Conservation (phyloP, 2,329 filamentous ascomycete species). For the Camillea tinctor region DNA sequence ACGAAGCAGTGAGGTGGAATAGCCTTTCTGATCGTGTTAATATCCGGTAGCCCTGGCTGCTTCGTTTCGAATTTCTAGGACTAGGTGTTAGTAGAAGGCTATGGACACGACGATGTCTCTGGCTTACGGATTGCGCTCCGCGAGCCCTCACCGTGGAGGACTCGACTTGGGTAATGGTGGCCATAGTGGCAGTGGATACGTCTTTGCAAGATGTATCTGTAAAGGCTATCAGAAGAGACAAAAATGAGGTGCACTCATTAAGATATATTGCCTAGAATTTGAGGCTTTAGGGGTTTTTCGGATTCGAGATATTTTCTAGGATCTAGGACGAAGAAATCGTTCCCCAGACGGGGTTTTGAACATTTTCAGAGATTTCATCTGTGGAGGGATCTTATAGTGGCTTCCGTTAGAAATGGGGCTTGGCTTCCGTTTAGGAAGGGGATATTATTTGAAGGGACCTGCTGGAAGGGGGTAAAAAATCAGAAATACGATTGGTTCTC, state of each 20-base stretch:
- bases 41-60: conserved; percentile 40
- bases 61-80: conserved; percentile 14
- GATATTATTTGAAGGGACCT: too few relatives aligned
- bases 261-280: too few relatives aligned
- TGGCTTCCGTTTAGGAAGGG: too few relatives aligned
- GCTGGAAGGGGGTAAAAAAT: too few relatives aligned
- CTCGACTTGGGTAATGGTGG: conserved; percentile 22
- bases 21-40: conserved; percentile 48
- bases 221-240: neutral
- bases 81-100: conserved; percentile 1
- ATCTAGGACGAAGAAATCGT: neutral
- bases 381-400: neutral
- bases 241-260: neutral
- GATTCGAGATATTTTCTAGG: too few relatives aligned
- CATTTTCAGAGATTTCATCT: neutral
- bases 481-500: too few relatives aligned
- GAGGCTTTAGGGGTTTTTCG: too few relatives aligned
- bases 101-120: neutral
- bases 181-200: conserved; percentile 9
- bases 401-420: too few relatives aligned
- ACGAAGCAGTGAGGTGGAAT: conserved; percentile 64
- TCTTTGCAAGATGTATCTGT: neutral
- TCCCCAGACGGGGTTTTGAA: neutral
- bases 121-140: conserved; percentile 14
- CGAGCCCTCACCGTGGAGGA: conserved; percentile 14